Conservation (phyloP, 1,139 yeast species). For the Lodderomyces elongisporus region DNA sequence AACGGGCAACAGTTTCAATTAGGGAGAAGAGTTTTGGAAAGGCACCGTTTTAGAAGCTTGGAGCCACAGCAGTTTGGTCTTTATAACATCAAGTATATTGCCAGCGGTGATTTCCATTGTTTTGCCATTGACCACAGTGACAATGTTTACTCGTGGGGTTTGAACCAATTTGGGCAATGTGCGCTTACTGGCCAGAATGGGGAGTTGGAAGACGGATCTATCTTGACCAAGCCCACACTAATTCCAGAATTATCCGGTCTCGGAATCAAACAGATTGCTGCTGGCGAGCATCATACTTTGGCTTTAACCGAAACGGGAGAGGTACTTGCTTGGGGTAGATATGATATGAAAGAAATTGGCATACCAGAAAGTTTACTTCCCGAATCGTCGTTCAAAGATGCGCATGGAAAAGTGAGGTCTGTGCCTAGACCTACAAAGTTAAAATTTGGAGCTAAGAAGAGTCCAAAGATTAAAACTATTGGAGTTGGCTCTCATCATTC, state of each 20-base stretch:
- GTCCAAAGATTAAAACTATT: constrained; percentile 50
- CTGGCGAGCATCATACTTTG: constrained; percentile 92
- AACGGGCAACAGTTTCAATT: constrained; percentile 90
- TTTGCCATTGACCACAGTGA: constrained; percentile 81
- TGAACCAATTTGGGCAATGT: constrained; percentile 95
- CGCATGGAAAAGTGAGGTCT: constrained; percentile 77
- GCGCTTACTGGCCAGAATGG: constrained; percentile 59
- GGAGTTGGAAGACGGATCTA: constrained; percentile 74
- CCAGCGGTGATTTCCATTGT: constrained; percentile 94
- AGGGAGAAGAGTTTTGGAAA: constrained; percentile 76
- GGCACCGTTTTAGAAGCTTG: constrained; percentile 64
- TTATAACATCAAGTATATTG: constrained; percentile 70
- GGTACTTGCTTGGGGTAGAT: constrained; percentile 81
- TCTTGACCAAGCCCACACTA: constrained; percentile 71
- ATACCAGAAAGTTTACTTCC: constrained; percentile 59
- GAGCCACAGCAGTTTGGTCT: constrained; percentile 79
- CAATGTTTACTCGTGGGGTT: constrained; percentile 83
- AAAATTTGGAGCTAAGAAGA: constrained; percentile 20
- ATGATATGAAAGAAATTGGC: constrained; percentile 91
- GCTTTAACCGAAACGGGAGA: constrained; percentile 70
- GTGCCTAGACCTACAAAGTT: constrained; percentile 79
- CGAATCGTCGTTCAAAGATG: constrained; percentile 68
- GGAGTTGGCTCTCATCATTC: constrained; percentile 93
- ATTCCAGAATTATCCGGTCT: constrained; percentile 53
- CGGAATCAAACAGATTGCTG: constrained; percentile 61